Evolutionary conservation across 345 rosid species (phyloP).

Genomic region (Eucalyptus erythrocorys): DNA sequence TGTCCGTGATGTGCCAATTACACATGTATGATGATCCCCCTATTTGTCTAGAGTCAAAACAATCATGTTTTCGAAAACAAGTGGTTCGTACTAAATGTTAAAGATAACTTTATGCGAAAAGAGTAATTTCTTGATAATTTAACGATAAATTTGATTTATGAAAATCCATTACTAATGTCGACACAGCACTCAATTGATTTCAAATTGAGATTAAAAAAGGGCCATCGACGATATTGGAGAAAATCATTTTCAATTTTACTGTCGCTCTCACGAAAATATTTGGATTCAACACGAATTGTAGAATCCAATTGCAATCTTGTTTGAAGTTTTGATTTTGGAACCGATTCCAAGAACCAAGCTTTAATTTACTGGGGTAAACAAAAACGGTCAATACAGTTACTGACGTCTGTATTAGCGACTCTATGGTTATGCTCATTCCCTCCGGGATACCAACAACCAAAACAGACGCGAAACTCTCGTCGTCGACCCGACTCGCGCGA

Average conservation of each 20-base stretch:
- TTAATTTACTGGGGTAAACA: no score
- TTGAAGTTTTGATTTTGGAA: not conserved
- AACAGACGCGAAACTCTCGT: not conserved
- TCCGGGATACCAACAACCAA: not conserved
- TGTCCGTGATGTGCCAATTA: not conserved
- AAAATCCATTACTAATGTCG: no score
- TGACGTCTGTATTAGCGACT: no score
- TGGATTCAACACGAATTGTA: no score
- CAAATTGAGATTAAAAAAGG: not conserved
- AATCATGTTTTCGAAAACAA: no score
- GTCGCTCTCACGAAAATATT: no score
- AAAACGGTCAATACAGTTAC: fast-evolving
- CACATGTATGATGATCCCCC: fast-evolving
- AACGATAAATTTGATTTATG: not conserved
- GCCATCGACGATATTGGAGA: not conserved
- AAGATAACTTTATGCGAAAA: not conserved
- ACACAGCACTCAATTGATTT: not conserved
- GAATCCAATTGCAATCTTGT: not conserved
- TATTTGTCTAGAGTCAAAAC: not conserved
- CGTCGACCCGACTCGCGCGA: not conserved
- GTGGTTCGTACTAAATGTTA: not conserved
- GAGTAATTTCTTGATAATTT: not conserved
- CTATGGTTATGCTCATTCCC: not conserved
- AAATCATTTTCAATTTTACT: not conserved
- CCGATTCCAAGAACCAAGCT: not conserved